phyloP scores from a whole-genome alignment of 2,329 filamentous ascomycete species.

The Zelopaecilomyces penicillatus region DNA sequence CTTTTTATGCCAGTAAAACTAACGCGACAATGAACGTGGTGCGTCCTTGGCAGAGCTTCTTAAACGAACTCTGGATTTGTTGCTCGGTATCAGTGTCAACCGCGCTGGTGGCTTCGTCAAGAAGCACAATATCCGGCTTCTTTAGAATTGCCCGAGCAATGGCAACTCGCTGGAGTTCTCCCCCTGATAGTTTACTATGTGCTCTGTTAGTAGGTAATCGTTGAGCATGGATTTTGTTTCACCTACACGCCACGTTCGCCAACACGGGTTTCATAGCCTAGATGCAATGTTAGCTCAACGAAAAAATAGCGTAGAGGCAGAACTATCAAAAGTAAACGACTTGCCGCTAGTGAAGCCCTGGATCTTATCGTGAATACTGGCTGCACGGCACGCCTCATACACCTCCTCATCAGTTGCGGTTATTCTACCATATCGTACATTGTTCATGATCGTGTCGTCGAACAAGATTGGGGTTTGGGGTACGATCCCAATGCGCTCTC shows the following conservation, averaged over 20 bases:
- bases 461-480: conserved; percentile 49
- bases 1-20: conserved; percentile 15
- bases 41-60: conserved; percentile 48
- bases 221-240: neutral
- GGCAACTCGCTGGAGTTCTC: conserved; percentile 58
- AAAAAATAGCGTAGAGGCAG: neutral
- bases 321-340: neutral
- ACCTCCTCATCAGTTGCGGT: conserved; percentile 48
- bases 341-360: conserved; percentile 41
- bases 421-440: conserved; percentile 48
- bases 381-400: conserved; percentile 44
- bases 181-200: conserved; percentile 53
- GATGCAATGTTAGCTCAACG: conserved; percentile 6
- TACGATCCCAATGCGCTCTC: conserved; percentile 47
- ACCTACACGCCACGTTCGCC: conserved; percentile 42
- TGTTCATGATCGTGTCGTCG: conserved; percentile 51
- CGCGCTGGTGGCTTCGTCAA: conserved; percentile 73
- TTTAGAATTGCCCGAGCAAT: conserved; percentile 67
- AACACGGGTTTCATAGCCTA: conserved; percentile 41
- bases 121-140: conserved; percentile 63
- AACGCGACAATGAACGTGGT: conserved; percentile 61
- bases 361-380: conserved; percentile 52
- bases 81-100: conserved; percentile 64
- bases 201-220: conserved; percentile 13
- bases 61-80: conserved; percentile 55